Conservation (phyloP, 139 green algal genomes). For the Chlamydomonas applanata region DNA sequence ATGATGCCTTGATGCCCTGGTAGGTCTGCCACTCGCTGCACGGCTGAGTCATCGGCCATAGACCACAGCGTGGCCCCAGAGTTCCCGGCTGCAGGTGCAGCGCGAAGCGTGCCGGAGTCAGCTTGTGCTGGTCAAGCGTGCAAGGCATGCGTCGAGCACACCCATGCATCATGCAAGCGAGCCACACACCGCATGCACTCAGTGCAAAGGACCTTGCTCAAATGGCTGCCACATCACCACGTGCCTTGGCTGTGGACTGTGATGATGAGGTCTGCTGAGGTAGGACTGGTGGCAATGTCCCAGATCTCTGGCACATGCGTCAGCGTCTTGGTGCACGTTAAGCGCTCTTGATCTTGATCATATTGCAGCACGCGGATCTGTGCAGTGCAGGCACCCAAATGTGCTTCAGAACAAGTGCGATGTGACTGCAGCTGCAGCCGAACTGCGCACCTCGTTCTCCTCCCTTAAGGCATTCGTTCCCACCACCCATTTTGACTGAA, state of each 20-base stretch:
- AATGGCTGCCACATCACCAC: too few relatives aligned
- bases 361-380: conserved; percentile 72
- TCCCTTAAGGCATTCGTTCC: conserved; percentile 67
- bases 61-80: conserved; percentile 59
- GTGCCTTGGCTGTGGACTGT: conserved; percentile 67
- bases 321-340: conserved; percentile 34
- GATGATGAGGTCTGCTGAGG: conserved; percentile 31
- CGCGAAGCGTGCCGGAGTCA: too few relatives aligned
- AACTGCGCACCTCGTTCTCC: conserved; percentile 66
- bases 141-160: too few relatives aligned
- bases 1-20: conserved; percentile 17
- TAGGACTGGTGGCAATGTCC: conserved; percentile 54
- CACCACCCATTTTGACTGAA: conserved; percentile 57
- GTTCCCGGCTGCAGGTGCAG: conserved; percentile 46
- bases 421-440: background rate
- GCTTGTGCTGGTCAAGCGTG: too few relatives aligned
- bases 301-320: conserved; percentile 67
- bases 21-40: conserved; percentile 44
- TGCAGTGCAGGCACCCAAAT: background rate
- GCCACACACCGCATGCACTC: background rate
- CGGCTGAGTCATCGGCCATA: background rate
- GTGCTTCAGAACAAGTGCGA: background rate
- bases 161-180: background rate
- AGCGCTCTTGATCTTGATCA: conserved; percentile 54
- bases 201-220: background rate